Evolutionary conservation across 176 grass and related monocot species (phyloP), one percentile per base, ranked within the genome.

Genomic region (Oryza rufipogon): DNA sequence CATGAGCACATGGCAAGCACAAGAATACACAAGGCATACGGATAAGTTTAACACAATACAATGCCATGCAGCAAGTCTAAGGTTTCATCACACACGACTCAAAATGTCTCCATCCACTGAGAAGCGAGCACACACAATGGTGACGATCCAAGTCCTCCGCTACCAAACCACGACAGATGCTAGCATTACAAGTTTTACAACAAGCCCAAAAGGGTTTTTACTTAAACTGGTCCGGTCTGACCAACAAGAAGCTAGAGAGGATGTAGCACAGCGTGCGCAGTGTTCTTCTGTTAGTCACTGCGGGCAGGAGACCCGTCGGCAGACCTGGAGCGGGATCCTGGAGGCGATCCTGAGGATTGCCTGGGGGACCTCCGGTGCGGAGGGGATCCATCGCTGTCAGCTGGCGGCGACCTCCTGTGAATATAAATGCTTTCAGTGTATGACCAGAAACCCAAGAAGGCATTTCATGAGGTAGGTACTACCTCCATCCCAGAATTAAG

Each of bases 251-350:
- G n/a, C 73, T 32, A 77, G 34, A 45, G 36, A 4, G n/a, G 15
- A 52, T 15, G 34, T 0, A 22, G 34, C 33, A 4, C 28, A 30
- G 56, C 0, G 30, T 32, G 30, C 30, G 75, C 39, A 16, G 28
- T 20, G 80, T n/a, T 68, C 52, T 36, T 56, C 58, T 30, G 44
- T 90, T 74, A 88, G 20, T 85, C 86, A 26, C 83, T 92, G 20
- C 17, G 51, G 25, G 63, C 86, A 5, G 93, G 90, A 68, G 82
- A 88, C 2, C 67, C 81, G 0, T 95, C 88, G 0, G 88, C 85
- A 5, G 93, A 92, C 71, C 93, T 95, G 2, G 93, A 95, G 22
- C 90, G 88, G 45, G 93, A 95, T 28, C 93, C 93, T 0, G 80
- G 93, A 26, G 90, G 90, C 1, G 88, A 95, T 11, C 77, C 90